phyloP scores from a whole-genome alignment of 371 early-diverging fungal species.

The Rhizopus microsporus region DNA sequence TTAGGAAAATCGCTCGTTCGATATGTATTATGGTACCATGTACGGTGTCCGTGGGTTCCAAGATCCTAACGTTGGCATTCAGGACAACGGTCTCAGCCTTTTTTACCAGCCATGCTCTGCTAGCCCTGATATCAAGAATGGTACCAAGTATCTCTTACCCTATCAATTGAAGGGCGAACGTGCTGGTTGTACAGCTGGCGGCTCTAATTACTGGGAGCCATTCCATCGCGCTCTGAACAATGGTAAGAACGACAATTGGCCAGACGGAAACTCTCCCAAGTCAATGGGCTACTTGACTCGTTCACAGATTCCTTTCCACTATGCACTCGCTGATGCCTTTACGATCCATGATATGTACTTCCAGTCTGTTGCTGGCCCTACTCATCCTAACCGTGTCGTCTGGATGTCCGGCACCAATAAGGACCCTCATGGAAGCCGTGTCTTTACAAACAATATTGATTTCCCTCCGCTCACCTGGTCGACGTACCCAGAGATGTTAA shows the following conservation, averaged over 20 bases:
- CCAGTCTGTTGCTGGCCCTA: conserved; percentile 28
- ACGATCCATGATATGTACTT: conserved; percentile 35
- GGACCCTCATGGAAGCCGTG: conserved; percentile 16
- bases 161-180: conserved; percentile 25
- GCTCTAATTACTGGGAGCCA: conserved; percentile 16
- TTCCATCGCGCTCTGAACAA: conserved; percentile 25
- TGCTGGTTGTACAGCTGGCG: conserved; percentile 27
- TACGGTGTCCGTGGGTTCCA: conserved; percentile 23
- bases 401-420: conserved; percentile 33
- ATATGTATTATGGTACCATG: conserved; percentile 26
- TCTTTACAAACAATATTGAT: conserved; percentile 28
- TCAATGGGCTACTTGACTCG: conserved; percentile 33
- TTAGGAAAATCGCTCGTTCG: conserved; percentile 24
- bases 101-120: conserved; percentile 26
- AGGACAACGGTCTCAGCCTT: conserved; percentile 28
- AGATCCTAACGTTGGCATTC: conserved; percentile 30
- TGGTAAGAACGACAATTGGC: conserved; percentile 32
- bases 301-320: conserved; percentile 29
- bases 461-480: conserved; percentile 17
- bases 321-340: conserved; percentile 29
- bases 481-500: conserved; percentile 28
- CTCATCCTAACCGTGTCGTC: conserved; percentile 30
- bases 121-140: conserved; percentile 25
- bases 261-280: conserved; percentile 23
- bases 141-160: conserved; percentile 28